These are phyloP conservation scores for Cymbidium sinense DNA, from an alignment of 106 monocot species.

Conservation along the genomic window DNA sequence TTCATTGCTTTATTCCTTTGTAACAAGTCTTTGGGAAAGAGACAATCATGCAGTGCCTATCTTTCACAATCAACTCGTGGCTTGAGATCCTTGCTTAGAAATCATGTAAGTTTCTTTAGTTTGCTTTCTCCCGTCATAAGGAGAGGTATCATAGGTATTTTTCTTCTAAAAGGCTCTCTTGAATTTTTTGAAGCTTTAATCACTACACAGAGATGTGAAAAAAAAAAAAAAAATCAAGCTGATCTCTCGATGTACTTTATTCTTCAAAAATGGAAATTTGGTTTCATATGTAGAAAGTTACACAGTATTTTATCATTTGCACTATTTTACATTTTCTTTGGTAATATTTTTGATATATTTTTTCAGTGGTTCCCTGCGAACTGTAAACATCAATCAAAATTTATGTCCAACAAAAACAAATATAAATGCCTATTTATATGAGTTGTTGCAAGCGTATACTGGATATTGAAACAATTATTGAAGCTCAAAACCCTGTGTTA, in stretches of 20 bases:
- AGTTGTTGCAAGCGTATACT: background rate
- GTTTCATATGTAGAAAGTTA: background rate
- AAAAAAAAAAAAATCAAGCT: background rate
- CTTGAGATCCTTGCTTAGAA: conserved; percentile 70
- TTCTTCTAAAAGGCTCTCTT: no score
- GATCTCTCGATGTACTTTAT: background rate
- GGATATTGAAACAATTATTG: background rate
- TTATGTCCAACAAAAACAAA: background rate
- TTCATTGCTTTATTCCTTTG: conserved; percentile 73
- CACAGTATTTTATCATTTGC: background rate
- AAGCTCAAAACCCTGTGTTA: background rate
- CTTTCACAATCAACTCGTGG: conserved; percentile 77
- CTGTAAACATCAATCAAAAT: no score
- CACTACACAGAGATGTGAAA: no score
- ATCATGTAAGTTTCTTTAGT: conserved; percentile 51
- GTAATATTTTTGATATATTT: background rate
- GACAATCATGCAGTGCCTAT: conserved; percentile 63
- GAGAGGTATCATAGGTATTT: no score
- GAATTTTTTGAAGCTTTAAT: no score
- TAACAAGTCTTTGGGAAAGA: conserved; percentile 35
- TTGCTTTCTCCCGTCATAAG: background rate
- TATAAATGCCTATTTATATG: background rate
- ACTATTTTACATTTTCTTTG: background rate
- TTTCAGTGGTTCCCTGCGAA: background rate
- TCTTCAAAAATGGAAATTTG: background rate